Conservation (phyloP, 2,329 filamentous ascomycete species). For the Fusarium cicatricum region DNA sequence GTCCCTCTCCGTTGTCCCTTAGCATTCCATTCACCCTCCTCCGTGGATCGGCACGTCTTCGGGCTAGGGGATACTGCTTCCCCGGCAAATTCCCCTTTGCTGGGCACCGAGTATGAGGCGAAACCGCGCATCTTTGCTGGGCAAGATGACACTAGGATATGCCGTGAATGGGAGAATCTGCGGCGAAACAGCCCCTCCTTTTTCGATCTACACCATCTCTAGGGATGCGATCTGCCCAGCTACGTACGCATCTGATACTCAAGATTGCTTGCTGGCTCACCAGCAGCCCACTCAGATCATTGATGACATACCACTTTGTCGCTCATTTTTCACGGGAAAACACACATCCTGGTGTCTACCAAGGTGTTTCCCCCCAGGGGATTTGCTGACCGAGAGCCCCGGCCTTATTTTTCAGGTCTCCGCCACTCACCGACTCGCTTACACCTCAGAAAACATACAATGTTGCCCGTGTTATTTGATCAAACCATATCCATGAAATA, state of each 20-base stretch:
- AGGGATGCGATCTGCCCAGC: constrained; percentile 32
- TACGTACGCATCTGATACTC: constrained; percentile 7
- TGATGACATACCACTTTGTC: constrained; percentile 4
- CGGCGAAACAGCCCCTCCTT: constrained; percentile 18
- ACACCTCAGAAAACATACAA: constrained; percentile 10
- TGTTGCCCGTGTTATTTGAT: constrained; percentile 20
- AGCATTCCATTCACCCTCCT: constrained; percentile 20
- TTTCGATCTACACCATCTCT: constrained; percentile 28
- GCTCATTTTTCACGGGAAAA: not conserved
- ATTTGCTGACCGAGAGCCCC: constrained; percentile 18
- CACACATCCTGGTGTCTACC: constrained; percentile 3
- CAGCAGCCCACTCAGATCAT: not conserved
- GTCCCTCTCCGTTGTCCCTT: constrained; percentile 3
- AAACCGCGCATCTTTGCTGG: constrained; percentile 26
- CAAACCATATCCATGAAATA: constrained; percentile 16
- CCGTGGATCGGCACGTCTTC: constrained; percentile 31
- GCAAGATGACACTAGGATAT: constrained; percentile 6
- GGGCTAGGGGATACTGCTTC: constrained; percentile 25
- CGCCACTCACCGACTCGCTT: constrained; percentile 20
- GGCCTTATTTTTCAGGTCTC: constrained; percentile 4
- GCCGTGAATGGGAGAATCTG: constrained; percentile 7
- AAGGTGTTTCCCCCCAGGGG: constrained; percentile 18
- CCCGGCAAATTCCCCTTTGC: constrained; percentile 29
- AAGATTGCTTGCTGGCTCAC: too few species aligned
- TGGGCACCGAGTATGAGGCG: constrained; percentile 7